Evolutionary conservation across 768 basidiomycete species (phyloP).

Genomic region (Bullera alba): DNA sequence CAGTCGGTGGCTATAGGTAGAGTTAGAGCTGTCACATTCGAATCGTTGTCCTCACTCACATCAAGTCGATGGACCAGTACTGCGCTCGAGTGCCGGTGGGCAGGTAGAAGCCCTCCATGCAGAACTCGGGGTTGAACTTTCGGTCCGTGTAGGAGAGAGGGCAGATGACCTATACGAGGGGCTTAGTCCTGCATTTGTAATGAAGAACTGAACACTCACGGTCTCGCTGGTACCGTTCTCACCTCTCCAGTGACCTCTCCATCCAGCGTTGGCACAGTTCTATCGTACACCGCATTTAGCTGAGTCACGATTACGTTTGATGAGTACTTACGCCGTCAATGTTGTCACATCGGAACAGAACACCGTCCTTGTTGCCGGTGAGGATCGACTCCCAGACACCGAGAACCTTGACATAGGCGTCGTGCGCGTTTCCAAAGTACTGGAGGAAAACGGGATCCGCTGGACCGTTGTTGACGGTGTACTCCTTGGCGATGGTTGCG

Average conservation of each 20-base stretch:
- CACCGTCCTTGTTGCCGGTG: conserved; percentile 37
- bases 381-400: conserved; percentile 36
- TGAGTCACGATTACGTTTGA: not conserved
- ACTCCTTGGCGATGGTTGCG: conserved; percentile 22
- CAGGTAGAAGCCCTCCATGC: conserved; percentile 33
- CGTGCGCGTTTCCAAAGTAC: conserved; percentile 36
- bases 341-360: conserved; percentile 42
- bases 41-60: conserved; percentile 11
- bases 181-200: too few relatives aligned
- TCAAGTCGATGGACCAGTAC: conserved; percentile 39
- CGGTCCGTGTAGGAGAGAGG: conserved; percentile 36
- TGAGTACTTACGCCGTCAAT: conserved; percentile 30
- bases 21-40: too few relatives aligned
- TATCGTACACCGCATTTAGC: not conserved
- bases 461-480: conserved; percentile 34
- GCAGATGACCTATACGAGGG: too few relatives aligned
- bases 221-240: conserved; percentile 44
- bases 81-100: conserved; percentile 23
- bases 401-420: conserved; percentile 19
- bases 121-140: conserved; percentile 29
- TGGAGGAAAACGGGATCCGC: conserved; percentile 35
- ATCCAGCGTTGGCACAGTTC: conserved; percentile 14
- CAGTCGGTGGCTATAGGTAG: conserved; percentile 31
- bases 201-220: too few relatives aligned
- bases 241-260: conserved; percentile 45